These are phyloP conservation scores for Kalmanozyma brasiliensis DNA, from an alignment of 1,284 basidiomycete genomes.

Conservation along the genomic window DNA sequence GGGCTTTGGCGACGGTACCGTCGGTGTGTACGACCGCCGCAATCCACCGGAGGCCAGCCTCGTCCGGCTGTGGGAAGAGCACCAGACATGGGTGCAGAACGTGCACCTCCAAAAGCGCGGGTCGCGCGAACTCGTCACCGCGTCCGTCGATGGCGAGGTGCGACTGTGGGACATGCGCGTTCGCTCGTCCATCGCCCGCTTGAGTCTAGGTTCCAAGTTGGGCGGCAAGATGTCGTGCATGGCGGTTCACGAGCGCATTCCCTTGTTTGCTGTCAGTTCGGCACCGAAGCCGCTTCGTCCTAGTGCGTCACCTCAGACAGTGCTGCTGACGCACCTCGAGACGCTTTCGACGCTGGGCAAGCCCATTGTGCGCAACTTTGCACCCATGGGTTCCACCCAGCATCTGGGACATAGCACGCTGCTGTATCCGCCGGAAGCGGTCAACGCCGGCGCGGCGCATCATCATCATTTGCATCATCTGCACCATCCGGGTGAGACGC, in stretches of 20 bases:
- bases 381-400: slow-evolving; percentile 30
- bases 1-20: slow-evolving; percentile 90
- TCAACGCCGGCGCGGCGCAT: slow-evolving; percentile 25
- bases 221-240: slow-evolving; percentile 76
- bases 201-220: slow-evolving; percentile 71
- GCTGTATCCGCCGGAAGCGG: slow-evolving; percentile 30
- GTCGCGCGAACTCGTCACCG: slow-evolving; percentile 83
- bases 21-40: slow-evolving; percentile 91
- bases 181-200: slow-evolving; percentile 77
- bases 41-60: slow-evolving; percentile 85
- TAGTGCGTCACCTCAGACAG: slow-evolving; percentile 34
- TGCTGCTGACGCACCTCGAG: slow-evolving; percentile 51
- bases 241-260: slow-evolving; percentile 85
- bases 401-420: slow-evolving; percentile 36
- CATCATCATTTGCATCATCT: slow-evolving; percentile 22
- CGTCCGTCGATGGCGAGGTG: slow-evolving; percentile 89
- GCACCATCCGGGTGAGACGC: slow-evolving; percentile 17
- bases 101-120: slow-evolving; percentile 84
- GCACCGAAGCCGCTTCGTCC: slow-evolving; percentile 39
- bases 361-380: slow-evolving; percentile 44
- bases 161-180: slow-evolving; percentile 91
- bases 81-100: slow-evolving; percentile 90
- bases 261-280: slow-evolving; percentile 78
- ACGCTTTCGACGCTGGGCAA: slow-evolving; percentile 33
- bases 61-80: slow-evolving; percentile 80